These are phyloP conservation scores for Phalaenopsis aphrodite DNA, from an alignment of 106 monocot species.

Conservation along the genomic window DNA sequence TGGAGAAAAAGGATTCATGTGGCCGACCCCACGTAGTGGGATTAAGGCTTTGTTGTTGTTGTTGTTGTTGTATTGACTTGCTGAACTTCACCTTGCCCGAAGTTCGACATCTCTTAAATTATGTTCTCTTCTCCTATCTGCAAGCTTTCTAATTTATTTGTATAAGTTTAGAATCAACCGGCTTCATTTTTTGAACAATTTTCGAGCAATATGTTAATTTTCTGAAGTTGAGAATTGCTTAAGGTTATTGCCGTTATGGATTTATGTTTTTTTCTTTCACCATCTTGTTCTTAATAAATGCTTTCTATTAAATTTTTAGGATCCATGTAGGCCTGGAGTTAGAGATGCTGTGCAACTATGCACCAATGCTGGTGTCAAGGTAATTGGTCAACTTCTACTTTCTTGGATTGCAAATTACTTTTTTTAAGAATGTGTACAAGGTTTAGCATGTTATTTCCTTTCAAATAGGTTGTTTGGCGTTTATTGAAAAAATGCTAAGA, in stretches of 20 bases:
- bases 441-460: neutral
- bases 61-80: too few species aligned
- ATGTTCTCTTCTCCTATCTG: neutral
- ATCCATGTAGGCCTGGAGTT: slow-evolving; percentile 89
- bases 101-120: neutral
- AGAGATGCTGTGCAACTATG: slow-evolving; percentile 67
- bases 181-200: neutral
- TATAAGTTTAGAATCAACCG: neutral
- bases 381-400: slow-evolving; percentile 9
- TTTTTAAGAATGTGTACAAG: neutral
- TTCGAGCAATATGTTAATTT: neutral
- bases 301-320: slow-evolving; percentile 31
- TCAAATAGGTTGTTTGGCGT: neutral
- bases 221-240: neutral
- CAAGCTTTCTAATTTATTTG: neutral
- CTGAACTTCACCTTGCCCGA: too few species aligned
- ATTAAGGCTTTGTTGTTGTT: too few species aligned
- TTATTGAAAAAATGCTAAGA: neutral
- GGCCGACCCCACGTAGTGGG: too few species aligned
- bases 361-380: slow-evolving; percentile 87
- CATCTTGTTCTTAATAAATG: neutral
- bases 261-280: neutral
- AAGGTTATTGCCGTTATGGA: neutral
- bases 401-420: neutral
- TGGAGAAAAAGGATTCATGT: too few species aligned